Conservation (phyloP, 2,329 filamentous ascomycete genomes). For the Monilinia fructicola region DNA sequence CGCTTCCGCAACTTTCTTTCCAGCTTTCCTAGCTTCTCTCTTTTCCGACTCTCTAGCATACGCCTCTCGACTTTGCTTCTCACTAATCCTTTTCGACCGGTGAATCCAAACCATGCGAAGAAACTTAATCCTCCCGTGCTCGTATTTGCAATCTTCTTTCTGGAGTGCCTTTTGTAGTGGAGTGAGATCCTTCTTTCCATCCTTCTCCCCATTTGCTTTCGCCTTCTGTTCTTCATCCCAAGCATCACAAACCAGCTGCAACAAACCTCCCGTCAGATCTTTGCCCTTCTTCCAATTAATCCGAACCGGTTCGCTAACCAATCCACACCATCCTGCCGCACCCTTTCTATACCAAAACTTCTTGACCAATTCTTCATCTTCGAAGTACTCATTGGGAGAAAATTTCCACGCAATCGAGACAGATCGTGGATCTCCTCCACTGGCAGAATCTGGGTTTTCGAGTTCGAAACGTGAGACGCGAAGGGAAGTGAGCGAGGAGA, state of each 20-base stretch:
- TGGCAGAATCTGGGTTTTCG: constrained; percentile 47
- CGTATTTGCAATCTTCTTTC: constrained; percentile 55
- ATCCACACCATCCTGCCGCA: constrained; percentile 64
- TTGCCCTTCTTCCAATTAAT: constrained; percentile 85
- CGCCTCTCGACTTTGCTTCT: constrained; percentile 67
- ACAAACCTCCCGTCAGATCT: constrained; percentile 79
- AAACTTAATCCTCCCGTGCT: constrained; percentile 71
- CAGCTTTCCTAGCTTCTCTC: constrained; percentile 47
- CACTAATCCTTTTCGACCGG: constrained; percentile 65
- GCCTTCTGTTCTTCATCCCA: constrained; percentile 59
- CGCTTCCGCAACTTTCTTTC: constrained; percentile 37
- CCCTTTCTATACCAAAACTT: constrained; percentile 81
- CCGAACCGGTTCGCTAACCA: constrained; percentile 84
- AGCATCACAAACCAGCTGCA: constrained; percentile 69
- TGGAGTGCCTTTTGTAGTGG: constrained; percentile 52
- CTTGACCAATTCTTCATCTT: constrained; percentile 78
- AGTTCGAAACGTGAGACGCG: constrained; percentile 81
- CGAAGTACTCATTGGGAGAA: constrained; percentile 77
- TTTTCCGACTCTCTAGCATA: constrained; percentile 55
- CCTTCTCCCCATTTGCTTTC: constrained; percentile 38
- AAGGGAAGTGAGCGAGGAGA: constrained; percentile 65
- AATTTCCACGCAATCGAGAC: constrained; percentile 78
- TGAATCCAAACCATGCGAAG: constrained; percentile 87
- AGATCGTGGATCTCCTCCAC: constrained; percentile 73
- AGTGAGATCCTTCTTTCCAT: constrained; percentile 41